Evolutionary conservation across 2,329 filamentous ascomycete genomes (phyloP), one percentile per base, ranked within the genome.

Genomic region (Botryotinia convoluta): DNA sequence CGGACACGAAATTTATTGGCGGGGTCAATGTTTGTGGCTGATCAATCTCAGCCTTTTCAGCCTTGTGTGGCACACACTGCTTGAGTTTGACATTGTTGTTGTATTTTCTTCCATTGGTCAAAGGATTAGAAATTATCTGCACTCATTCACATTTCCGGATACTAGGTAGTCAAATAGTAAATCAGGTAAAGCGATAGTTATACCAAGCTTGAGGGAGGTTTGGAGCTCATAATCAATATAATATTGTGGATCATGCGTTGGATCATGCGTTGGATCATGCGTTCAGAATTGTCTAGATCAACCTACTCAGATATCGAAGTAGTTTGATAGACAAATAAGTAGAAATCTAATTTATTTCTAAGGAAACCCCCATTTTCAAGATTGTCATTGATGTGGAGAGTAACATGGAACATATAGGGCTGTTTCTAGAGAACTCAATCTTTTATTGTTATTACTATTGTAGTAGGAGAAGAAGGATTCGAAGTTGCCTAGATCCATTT

Each of bases 11-110:
- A 26, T 10, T 69, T 20, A 32, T 57, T 62, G 14, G 68, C 39
- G 68, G 68, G 57, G 59, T 63, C 22, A 61, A 62, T 44, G 4
- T 67, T 39, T 51, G 64, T 67, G 44, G 64, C 54, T 69, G 10
- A n/a, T 18, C 14, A 26, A 16, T 18, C 20, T 63, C 57, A 63
- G 57, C 54, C 29, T 32, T 32, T 54, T 14, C 54, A 65, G 45
- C 69, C 69, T 65, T 37, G 48, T 44, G 57, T 71, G 57, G 69
- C 69, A 14, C 20, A n/a, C 32, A 32, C 5, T 35, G 44, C 26
- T 37, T 35, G 20, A 29, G 3, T 8, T 65, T 48, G 18, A 35
- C 6, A 48, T 35, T 26, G 1, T 44, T 4, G n/a, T 12, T n/a
- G 26, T 7, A 37, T 61, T 61, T 10, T 61, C 10, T 44, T 63